Evolutionary conservation across 768 basidiomycete species (phyloP).

Genomic region (Multifurca ochricompacta): DNA sequence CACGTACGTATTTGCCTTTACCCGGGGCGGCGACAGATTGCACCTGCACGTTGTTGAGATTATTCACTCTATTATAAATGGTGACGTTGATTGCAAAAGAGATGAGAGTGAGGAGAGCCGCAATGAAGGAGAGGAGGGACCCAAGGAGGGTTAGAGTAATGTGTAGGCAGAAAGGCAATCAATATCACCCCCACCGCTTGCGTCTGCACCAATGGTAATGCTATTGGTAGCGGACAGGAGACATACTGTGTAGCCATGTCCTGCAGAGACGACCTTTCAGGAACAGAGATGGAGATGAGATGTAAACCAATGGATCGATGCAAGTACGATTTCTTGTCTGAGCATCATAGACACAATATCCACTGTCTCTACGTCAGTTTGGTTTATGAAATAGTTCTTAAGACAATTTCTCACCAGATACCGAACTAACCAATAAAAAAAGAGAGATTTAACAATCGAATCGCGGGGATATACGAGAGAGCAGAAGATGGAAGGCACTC

Average conservation of each 20-base stretch:
- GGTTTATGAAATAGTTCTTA: background rate
- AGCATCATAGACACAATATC: conserved; percentile 46
- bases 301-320: conserved; percentile 40
- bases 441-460: background rate
- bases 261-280: conserved; percentile 25
- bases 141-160: conserved; percentile 37
- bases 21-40: conserved; percentile 56
- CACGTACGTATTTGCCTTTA: conserved; percentile 27
- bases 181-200: conserved; percentile 55
- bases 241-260: conserved; percentile 48
- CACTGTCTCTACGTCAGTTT: conserved; percentile 34
- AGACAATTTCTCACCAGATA: conserved; percentile 44
- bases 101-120: conserved; percentile 58
- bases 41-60: conserved; percentile 37
- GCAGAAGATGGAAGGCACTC: conserved; percentile 18
- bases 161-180: conserved; percentile 57
- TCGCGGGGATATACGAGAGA: no score
- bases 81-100: conserved; percentile 75
- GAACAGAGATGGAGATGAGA: background rate
- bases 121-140: conserved; percentile 53
- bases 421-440: conserved; percentile 44
- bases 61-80: conserved; percentile 51
- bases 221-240: conserved; percentile 32
- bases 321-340: conserved; percentile 41
- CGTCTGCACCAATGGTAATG: conserved; percentile 43